A percentile compares a stretch with the other conserved stretches of the same genome.
phyloP scores from a whole-genome alignment of 805 yeast species.

The Candida caryicola region DNA sequence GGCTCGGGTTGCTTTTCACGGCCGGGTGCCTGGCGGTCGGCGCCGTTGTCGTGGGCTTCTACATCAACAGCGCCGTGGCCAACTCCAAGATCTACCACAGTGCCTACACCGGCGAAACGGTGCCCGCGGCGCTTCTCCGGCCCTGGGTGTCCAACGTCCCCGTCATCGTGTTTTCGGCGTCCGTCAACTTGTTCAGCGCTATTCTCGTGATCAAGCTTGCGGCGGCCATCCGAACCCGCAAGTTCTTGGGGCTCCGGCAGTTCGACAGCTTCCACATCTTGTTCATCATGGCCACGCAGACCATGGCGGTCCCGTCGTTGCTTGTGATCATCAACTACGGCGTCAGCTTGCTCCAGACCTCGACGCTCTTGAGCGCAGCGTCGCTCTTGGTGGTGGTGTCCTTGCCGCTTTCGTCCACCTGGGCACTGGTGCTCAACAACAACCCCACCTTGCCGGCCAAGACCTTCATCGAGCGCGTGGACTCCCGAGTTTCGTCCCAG shows the following conservation, averaged over 20 bases:
- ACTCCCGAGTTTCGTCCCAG: neutral
- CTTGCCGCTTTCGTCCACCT: slow-evolving; percentile 79
- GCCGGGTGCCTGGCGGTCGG: slow-evolving; percentile 44
- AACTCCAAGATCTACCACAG: slow-evolving; percentile 33
- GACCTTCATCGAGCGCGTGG: neutral
- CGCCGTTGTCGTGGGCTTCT: slow-evolving; percentile 54
- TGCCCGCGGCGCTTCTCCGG: neutral
- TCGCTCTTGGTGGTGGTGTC: slow-evolving; percentile 65
- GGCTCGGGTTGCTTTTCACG: slow-evolving; percentile 39
- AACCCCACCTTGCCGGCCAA: slow-evolving; percentile 13
- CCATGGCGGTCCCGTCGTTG: slow-evolving; percentile 75
- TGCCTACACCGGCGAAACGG: neutral
- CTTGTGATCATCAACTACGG: slow-evolving; percentile 55
- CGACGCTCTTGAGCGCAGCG: slow-evolving; percentile 49
- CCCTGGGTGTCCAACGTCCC: slow-evolving; percentile 51
- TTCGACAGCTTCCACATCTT: slow-evolving; percentile 80
- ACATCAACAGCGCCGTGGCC: slow-evolving; percentile 50
- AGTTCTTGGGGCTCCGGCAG: slow-evolving; percentile 74
- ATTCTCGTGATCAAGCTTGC: slow-evolving; percentile 63
- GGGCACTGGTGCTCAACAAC: slow-evolving; percentile 76
- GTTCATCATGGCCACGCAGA: slow-evolving; percentile 76
- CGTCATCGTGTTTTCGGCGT: slow-evolving; percentile 61
- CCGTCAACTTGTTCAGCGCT: slow-evolving; percentile 61
- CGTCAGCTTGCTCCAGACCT: slow-evolving; percentile 18
- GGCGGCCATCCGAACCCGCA: slow-evolving; percentile 68